Percentiles rank a stretch among this genome's conserved stretches.
phyloP scores from a whole-genome alignment of 2,329 filamentous ascomycete species.

The Trichoderma sp. region DNA sequence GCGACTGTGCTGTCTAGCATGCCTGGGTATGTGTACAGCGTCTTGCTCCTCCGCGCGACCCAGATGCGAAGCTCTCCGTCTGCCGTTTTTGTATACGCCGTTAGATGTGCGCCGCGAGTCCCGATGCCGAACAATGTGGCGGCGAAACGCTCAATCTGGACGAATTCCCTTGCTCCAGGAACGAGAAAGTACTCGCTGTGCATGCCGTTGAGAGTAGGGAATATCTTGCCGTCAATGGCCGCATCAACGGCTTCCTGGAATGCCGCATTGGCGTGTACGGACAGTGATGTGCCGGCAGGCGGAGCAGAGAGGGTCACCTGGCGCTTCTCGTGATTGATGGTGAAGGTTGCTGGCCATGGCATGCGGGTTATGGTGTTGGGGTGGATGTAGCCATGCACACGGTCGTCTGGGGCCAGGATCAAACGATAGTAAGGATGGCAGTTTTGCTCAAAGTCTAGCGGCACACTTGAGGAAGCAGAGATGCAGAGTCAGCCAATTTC shows the following conservation, averaged over 20 bases:
- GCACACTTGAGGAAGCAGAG: slow-evolving; percentile 42
- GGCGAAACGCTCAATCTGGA: slow-evolving; percentile 61
- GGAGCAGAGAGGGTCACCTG: slow-evolving; percentile 37
- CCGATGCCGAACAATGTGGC: slow-evolving; percentile 67
- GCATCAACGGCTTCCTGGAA: slow-evolving; percentile 43
- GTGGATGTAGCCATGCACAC: slow-evolving; percentile 53
- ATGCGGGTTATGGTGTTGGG: slow-evolving; percentile 47
- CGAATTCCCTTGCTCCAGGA: slow-evolving; percentile 38
- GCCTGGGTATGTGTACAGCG: slow-evolving; percentile 71
- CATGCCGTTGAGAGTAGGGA: slow-evolving; percentile 41
- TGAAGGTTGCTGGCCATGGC: slow-evolving; percentile 47
- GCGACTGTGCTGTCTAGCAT: slow-evolving; percentile 81
- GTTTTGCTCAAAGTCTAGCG: slow-evolving; percentile 44
- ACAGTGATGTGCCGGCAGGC: slow-evolving; percentile 28
- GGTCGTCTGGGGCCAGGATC: slow-evolving; percentile 45
- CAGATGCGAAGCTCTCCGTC: slow-evolving; percentile 63
- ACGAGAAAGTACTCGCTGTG: slow-evolving; percentile 48
- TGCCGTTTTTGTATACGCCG: slow-evolving; percentile 52
- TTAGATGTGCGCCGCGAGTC: slow-evolving; percentile 67
- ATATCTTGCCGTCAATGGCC: slow-evolving; percentile 39
- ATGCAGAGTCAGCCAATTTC: not conserved
- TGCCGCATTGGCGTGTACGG: slow-evolving; percentile 39
- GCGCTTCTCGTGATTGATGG: slow-evolving; percentile 35
- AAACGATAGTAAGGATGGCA: slow-evolving; percentile 47
- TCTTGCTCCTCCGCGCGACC: slow-evolving; percentile 66